Evolutionary conservation across 2,329 filamentous ascomycete species (phyloP), one percentile per base, ranked within the genome.

Genomic region (Alternaria brassicae): DNA sequence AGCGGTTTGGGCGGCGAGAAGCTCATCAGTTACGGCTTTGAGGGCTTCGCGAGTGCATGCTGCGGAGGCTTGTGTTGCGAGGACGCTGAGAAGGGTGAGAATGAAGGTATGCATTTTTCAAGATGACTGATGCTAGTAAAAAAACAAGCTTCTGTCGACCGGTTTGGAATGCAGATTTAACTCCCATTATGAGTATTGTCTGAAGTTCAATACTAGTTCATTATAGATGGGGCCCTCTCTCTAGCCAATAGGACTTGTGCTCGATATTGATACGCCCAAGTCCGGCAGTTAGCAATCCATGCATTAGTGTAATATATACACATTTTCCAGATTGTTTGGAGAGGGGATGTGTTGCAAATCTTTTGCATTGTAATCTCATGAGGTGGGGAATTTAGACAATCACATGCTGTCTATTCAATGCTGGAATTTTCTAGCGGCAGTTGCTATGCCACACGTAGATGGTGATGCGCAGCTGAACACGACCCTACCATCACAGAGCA

Each of bases 21-120:
- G 53, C 9, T 68, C 61, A 15, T 58, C 58, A 21, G 71, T 71
- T n/a, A 66, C 49, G 17, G 60, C 56, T 42, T 61, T 62, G 39
- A 74, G 66, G 40, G 45, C 37, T 9, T 65, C 63, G 36, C 60
- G 65, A 6, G 66, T 72, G 52, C 72, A 73, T 56, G 65, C 62
- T 41, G 69, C 63, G 4, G 56, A 58, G 5, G 60, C 39, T n/a
- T 50, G 60, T n/a, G 61, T 50, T 9, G 49, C 36, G 21, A 72
- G 51, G 21, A 49, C 10, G 45, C 30, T 10, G 32, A 45, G 2
- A 17, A 62, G 1, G 32, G 37, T 21, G n/a, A 36, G 27, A 6
- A 48, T 37, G 28, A 57, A 19, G 39, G 15, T 50, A 17, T 17
- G 55, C 63, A 65, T 65, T 19, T 0, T 60, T 45, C 15, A 4